phyloP scores from a whole-genome alignment of 345 rosid species.

The Kandelia obovata region DNA sequence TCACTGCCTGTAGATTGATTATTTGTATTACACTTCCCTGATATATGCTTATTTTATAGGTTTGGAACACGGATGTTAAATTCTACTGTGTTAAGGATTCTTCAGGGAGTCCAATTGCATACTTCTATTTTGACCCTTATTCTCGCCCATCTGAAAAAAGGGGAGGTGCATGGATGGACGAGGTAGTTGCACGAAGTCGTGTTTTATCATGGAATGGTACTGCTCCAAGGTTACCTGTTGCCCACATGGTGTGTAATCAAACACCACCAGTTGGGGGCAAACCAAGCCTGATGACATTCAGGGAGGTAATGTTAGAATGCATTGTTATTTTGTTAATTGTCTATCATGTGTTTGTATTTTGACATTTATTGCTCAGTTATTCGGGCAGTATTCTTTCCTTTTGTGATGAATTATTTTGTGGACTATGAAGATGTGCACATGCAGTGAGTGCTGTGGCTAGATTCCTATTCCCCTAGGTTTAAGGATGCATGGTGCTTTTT shows the following conservation, averaged over 20 bases:
- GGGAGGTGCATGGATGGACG: constrained; percentile 95
- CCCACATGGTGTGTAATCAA: constrained; percentile 97
- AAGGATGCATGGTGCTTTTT: constrained; percentile 11
- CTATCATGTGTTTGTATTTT: too few relatives aligned
- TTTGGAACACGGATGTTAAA: constrained; percentile 82
- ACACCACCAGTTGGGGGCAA: constrained; percentile 88
- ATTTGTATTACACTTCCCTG: constrained; percentile 16
- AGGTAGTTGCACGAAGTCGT: constrained; percentile 74
- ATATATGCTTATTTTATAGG: constrained; percentile 39
- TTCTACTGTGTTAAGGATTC: constrained; percentile 83
- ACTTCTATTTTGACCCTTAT: constrained; percentile 94
- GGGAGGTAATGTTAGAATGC: constrained; percentile 51
- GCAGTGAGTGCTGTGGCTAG: constrained; percentile 7
- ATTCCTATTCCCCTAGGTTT: neutral
- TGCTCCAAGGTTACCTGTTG: constrained; percentile 60
- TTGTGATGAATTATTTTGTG: neutral
- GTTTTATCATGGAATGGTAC: constrained; percentile 54
- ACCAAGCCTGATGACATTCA: constrained; percentile 94
- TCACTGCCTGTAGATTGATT: neutral
- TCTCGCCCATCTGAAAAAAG: constrained; percentile 91
- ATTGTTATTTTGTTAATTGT: too few relatives aligned
- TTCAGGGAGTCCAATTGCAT: constrained; percentile 70
- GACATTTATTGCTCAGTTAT: neutral
- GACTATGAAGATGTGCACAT: neutral
- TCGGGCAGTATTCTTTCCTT: neutral